These are phyloP conservation scores for Coprinopsis strossmayeri DNA, from an alignment of 768 basidiomycete species.

Conservation along the genomic window DNA sequence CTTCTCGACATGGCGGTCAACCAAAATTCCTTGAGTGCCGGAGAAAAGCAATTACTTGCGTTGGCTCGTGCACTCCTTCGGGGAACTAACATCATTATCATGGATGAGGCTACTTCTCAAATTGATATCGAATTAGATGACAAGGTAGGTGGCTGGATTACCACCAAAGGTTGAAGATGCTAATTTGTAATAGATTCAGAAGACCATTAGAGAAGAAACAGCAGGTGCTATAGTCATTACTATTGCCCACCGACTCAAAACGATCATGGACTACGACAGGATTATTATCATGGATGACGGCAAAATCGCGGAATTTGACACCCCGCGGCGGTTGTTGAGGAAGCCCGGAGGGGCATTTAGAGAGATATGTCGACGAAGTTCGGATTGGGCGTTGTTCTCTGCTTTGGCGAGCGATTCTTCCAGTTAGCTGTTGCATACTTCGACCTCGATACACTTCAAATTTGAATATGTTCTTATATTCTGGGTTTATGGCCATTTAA, in stretches of 20 bases:
- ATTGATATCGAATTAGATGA: conserved; percentile 69
- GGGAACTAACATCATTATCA: conserved; percentile 58
- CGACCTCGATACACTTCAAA: too few relatives aligned
- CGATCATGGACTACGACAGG: conserved; percentile 70
- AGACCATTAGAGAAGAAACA: conserved; percentile 69
- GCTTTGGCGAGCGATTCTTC: background rate
- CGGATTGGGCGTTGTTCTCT: conserved; percentile 32
- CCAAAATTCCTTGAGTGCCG: conserved; percentile 63
- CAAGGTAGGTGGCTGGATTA: conserved; percentile 32
- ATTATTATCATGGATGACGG: conserved; percentile 72
- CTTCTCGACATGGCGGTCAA: conserved; percentile 58
- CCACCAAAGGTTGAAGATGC: background rate
- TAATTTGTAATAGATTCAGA: conserved; percentile 46
- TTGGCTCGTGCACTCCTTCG: conserved; percentile 64
- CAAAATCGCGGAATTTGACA: conserved; percentile 69
- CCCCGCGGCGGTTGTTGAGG: conserved; percentile 49
- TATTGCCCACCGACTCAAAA: conserved; percentile 76
- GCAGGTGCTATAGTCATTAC: conserved; percentile 68
- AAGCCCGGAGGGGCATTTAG: conserved; percentile 55
- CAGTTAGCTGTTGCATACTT: background rate
- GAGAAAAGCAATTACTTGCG: conserved; percentile 72
- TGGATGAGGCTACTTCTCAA: conserved; percentile 77
- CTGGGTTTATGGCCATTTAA: too few relatives aligned
- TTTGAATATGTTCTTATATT: too few relatives aligned
- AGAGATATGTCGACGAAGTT: conserved; percentile 61